Evolutionary conservation across 2,329 filamentous ascomycete genomes (phyloP).

Genomic region (Xylaria sp.): DNA sequence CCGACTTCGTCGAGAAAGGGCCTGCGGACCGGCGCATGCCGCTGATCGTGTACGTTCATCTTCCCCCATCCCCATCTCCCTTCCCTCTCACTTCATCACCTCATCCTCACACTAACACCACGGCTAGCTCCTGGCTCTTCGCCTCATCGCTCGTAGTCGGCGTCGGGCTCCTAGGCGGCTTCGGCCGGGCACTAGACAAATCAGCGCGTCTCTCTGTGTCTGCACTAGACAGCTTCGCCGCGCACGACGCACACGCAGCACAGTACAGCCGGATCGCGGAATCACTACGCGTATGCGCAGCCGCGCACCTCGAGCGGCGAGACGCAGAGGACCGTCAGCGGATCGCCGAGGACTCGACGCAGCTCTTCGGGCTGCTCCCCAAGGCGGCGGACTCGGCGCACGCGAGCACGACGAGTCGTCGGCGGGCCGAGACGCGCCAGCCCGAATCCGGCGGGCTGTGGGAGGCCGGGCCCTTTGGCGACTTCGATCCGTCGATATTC

Average conservation of each 20-base stretch:
- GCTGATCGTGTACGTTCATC: constrained; percentile 53
- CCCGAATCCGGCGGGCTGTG: neutral
- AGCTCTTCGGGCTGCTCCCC: constrained; percentile 58
- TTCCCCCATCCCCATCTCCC: neutral
- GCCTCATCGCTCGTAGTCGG: constrained; percentile 59
- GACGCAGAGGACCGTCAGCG: constrained; percentile 54
- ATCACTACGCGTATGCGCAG: constrained; percentile 53
- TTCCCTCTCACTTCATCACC: neutral
- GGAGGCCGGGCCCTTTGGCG: neutral
- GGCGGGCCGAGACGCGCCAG: neutral
- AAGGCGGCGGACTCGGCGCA: too few relatives aligned
- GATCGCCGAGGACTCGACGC: constrained; percentile 57
- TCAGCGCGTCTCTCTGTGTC: constrained; percentile 54
- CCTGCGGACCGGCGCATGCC: constrained; percentile 53
- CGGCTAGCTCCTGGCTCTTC: constrained; percentile 56
- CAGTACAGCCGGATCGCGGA: constrained; percentile 61
- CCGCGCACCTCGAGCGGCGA: constrained; percentile 54
- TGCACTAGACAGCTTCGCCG: constrained; percentile 56
- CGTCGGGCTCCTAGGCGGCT: constrained; percentile 56
- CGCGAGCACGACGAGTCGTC: too few relatives aligned
- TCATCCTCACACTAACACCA: neutral
- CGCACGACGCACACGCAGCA: constrained; percentile 54
- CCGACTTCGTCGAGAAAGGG: constrained; percentile 50
- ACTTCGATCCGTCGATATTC: constrained; percentile 34
- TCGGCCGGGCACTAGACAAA: constrained; percentile 58